These are phyloP conservation scores for Pyronema omphalodes DNA, from an alignment of 495 filamentous ascomycete genomes.

Conservation along the genomic window DNA sequence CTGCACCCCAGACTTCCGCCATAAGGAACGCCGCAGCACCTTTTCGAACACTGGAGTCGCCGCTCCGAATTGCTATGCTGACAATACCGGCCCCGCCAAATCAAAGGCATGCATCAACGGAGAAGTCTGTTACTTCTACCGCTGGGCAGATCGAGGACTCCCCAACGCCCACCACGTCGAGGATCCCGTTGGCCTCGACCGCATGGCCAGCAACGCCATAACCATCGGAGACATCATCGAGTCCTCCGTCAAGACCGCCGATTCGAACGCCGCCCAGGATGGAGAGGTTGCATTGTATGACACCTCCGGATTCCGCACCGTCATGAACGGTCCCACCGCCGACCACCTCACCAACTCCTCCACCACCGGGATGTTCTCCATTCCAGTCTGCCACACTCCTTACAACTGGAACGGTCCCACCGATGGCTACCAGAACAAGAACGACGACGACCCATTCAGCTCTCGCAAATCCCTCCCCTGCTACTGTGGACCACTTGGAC, in stretches of 20 bases:
- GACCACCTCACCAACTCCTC: conserved; percentile 10
- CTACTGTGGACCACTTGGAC: conserved; percentile 17
- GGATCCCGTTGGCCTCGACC: conserved; percentile 16
- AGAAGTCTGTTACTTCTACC: conserved; percentile 18
- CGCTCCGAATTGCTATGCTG: conserved; percentile 5
- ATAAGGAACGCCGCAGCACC: conserved; percentile 1
- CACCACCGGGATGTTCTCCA: conserved; percentile 16
- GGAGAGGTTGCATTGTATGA: not conserved
- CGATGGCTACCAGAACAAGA: conserved; percentile 2
- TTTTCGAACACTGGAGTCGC: not conserved
- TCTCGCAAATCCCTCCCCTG: conserved; percentile 15
- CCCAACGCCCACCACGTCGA: conserved; percentile 14
- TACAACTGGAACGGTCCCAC: conserved; percentile 22
- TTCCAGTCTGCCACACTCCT: conserved; percentile 16
- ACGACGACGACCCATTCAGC: conserved; percentile 8
- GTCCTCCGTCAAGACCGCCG: conserved; percentile 8
- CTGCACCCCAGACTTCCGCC: conserved; percentile 13
- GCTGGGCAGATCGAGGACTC: conserved; percentile 19
- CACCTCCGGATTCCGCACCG: not conserved
- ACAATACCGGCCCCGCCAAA: conserved; percentile 16
- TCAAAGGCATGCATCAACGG: conserved; percentile 13
- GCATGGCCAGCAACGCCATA: conserved; percentile 12
- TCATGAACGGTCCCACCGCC: conserved; percentile 12
- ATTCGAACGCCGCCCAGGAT: not conserved
- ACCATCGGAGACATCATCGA: conserved; percentile 10